Percentiles rank a stretch among this genome's conserved stretches.
Conservation (phyloP, 495 filamentous ascomycete genomes). For the Letharia lupina region DNA sequence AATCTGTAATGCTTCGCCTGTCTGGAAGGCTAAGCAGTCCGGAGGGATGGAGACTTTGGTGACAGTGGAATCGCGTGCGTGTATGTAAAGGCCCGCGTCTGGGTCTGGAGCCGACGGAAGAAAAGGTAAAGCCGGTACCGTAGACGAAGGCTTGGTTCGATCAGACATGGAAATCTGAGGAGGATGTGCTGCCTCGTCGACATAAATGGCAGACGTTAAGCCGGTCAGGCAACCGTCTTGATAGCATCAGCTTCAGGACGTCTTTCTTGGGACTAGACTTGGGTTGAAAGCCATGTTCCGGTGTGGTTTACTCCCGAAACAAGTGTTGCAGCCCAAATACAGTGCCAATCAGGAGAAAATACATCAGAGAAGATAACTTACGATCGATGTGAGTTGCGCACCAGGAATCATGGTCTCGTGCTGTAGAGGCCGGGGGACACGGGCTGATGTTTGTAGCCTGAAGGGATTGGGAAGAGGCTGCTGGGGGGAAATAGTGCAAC, state of each 20-base stretch:
- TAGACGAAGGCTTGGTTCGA: slow-evolving; percentile 11
- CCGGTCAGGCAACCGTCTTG: slow-evolving; percentile 83
- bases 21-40: slow-evolving; percentile 93
- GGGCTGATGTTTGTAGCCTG: slow-evolving; percentile 12
- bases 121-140: slow-evolving; percentile 52
- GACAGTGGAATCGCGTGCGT: slow-evolving; percentile 64
- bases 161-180: slow-evolving; percentile 33
- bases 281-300: not conserved
- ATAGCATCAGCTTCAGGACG: not conserved
- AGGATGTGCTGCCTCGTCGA: slow-evolving; percentile 61
- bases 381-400: slow-evolving; percentile 83
- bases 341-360: not conserved
- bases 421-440: slow-evolving; percentile 24
- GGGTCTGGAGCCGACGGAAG: slow-evolving; percentile 68
- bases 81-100: slow-evolving; percentile 81
- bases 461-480: slow-evolving; percentile 16
- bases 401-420: slow-evolving; percentile 75
- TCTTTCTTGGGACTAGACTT: not conserved
- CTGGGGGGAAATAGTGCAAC: slow-evolving; percentile 82
- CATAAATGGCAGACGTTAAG: slow-evolving; percentile 90
- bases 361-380: not conserved
- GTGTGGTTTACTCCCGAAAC: not conserved
- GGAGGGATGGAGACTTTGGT: slow-evolving; percentile 84
- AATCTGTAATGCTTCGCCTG: slow-evolving; percentile 79
- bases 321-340: not conserved